Percentiles rank a stretch among this genome's conserved stretches.
phyloP scores from a whole-genome alignment of 805 yeast species.

The Tetrapisispora pingtungensis region DNA sequence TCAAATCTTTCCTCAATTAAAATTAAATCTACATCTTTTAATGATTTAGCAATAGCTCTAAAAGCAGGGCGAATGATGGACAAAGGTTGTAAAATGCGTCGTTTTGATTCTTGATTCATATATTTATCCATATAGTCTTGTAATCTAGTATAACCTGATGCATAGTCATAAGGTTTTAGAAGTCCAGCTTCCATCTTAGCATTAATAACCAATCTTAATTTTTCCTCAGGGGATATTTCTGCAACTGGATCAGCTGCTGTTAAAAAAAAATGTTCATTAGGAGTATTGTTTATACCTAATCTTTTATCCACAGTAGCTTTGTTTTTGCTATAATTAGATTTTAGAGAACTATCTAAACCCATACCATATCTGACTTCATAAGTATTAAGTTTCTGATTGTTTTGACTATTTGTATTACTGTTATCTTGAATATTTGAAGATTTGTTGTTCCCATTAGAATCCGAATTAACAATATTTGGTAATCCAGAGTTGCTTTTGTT shows the following conservation, averaged over 20 bases:
- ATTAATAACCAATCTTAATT: constrained; percentile 84
- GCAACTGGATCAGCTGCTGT: constrained; percentile 97
- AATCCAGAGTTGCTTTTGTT: constrained; percentile 49
- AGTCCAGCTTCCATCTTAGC: constrained; percentile 93
- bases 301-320: background rate
- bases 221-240: constrained; percentile 86
- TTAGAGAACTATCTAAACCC: background rate
- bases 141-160: constrained; percentile 81
- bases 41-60: constrained; percentile 79
- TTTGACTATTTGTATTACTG: no score
- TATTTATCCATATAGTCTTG: constrained; percentile 88
- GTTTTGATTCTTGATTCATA: constrained; percentile 76
- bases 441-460: background rate
- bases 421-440: background rate
- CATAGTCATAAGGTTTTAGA: constrained; percentile 85
- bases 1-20: constrained; percentile 91
- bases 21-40: constrained; percentile 84
- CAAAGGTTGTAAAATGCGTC: constrained; percentile 76
- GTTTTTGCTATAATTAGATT: background rate
- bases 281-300: constrained; percentile 43
- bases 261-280: constrained; percentile 83
- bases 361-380: background rate
- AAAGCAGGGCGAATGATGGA: constrained; percentile 86
- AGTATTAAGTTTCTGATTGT: background rate
- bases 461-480: background rate